Base-by-base conservation (phyloP, 495 filamentous ascomycete genomes). In the Penicillium nucicola region DNA sequence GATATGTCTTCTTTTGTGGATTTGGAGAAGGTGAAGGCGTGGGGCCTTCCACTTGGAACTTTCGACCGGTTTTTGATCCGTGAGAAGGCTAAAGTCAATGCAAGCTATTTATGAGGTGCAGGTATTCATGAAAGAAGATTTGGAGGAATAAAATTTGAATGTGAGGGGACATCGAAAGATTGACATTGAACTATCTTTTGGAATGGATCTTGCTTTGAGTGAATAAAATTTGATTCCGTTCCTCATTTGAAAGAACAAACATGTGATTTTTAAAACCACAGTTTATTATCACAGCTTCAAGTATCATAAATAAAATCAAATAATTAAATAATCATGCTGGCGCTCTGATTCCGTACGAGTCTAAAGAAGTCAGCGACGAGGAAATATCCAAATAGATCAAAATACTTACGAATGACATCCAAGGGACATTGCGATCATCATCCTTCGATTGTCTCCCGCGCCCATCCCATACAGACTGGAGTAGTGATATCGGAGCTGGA, bases 1-100 rank as follows among this genome's bases (percentile, higher is more conserved):
- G 62, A 60, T 25, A 55, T 77, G 54, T 45, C 49, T 0, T 38
- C 57, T 11, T 60, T 68, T 25, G 65, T 70, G 7, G 63, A 76
- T 52, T 42, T 71, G 35, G 66, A 75, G 12, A 49, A 66, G 13
- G 47, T 70, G 14, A 67, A 51, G 40, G 36, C 43, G 13, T 77
- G 59, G 63, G 53, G 51, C 8, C 55, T 72, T n/a, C 37, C 47
- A 7, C 20, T 70, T 60, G 57, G 53, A 1, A 71, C 56, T 3
- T 75, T 78, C 45, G 45, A 57, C 19, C 42, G 58, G 39, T 77
- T 71, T 53, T 42, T 77, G 48, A 55, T 57, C 50, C 57, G 71
- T 42, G 67, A 77, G 53, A 64, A 64, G 50, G 53, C 61, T 11
- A 45, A 49, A 0, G 45, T 60, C n/a, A 11, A 53, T 12, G 11